Evolutionary conservation across 108 stramenopile genomes (phyloP).

Genomic region (Nitzschia sp.): DNA sequence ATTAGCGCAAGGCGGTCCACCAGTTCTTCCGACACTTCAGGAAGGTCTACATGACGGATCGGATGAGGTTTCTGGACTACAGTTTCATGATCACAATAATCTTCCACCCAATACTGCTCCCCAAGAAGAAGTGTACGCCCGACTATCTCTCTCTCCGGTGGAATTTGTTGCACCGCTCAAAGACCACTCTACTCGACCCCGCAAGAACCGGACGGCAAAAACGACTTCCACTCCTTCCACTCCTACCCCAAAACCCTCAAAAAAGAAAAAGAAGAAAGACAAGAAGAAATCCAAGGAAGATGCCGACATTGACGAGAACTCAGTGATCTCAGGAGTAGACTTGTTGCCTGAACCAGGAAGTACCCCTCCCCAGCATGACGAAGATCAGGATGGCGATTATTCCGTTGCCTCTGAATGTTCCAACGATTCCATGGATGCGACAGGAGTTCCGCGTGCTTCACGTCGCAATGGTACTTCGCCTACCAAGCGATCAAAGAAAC

Average conservation of each 20-base stretch:
- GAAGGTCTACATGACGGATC: no score
- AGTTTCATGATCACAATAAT: not conserved
- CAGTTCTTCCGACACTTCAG: no score
- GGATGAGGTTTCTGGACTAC: not conserved
- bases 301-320: not conserved
- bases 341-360: not conserved
- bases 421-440: slow-evolving; percentile 11
- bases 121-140: not conserved
- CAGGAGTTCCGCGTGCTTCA: not conserved
- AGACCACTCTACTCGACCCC: slow-evolving; percentile 9
- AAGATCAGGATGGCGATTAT: not conserved
- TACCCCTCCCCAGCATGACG: not conserved
- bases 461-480: not conserved
- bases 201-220: not conserved
- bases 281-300: not conserved
- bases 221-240: not conserved
- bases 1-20: not conserved
- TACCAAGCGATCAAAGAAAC: slow-evolving; percentile 1
- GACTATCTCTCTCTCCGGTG: not conserved
- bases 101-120: not conserved
- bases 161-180: slow-evolving; percentile 13
- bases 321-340: not conserved
- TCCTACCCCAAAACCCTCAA: not conserved
- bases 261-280: slow-evolving; percentile 6
- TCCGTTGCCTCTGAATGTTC: slow-evolving; percentile 4